Base-by-base conservation (phyloP, 2,329 filamentous ascomycete species). In the Diaporthe helianthi region DNA sequence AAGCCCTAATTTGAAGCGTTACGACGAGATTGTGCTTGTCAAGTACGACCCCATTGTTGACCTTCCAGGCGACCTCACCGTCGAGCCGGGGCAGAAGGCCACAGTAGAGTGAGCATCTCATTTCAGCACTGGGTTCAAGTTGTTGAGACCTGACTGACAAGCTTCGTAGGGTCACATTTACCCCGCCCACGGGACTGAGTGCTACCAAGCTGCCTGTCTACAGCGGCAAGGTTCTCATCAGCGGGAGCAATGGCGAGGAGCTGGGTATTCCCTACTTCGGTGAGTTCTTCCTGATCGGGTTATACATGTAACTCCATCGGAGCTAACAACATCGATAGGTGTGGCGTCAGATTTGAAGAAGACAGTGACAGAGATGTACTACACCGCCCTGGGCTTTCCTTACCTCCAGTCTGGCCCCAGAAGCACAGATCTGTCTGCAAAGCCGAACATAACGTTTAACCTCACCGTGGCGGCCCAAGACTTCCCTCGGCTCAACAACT, bases 201-300 rank as follows among this genome's bases (percentile, higher is more conserved):
- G 71, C 78, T 6, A 75, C 76, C 15, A 76, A 73, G 47, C 65
- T 80, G n/a, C 78, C 77, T 3, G 73, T 79, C 3, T 80, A 80
- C 65, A 76, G 76, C 60, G 78, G 78, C 22, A 78, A 78, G 69
- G 73, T 79, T 26, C 71, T 78, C 22, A 74, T 79, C 66, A 76
- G 73, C 24, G 75, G 74, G 22, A 73, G 74, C 66, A 77, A 78
- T 33, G 76, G 75, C 12, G 77, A 80, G 54, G 72, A 75, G 12
- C 72, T 79, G 12, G 75, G 74, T 4, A 73, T 80, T 31, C 78
- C 78, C 1, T 79, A 79, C 55, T 73, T 77, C 26, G 76, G 77
- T 73, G 47, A 63, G 74, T 60, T 4, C 13, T 44, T 36, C 13
- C 29, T n/a, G 24, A 26, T 7, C 7, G 22, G 26, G 24, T 33